phyloP scores from a whole-genome alignment of 305 asterid genomes.

The Fraxinus ornus region DNA sequence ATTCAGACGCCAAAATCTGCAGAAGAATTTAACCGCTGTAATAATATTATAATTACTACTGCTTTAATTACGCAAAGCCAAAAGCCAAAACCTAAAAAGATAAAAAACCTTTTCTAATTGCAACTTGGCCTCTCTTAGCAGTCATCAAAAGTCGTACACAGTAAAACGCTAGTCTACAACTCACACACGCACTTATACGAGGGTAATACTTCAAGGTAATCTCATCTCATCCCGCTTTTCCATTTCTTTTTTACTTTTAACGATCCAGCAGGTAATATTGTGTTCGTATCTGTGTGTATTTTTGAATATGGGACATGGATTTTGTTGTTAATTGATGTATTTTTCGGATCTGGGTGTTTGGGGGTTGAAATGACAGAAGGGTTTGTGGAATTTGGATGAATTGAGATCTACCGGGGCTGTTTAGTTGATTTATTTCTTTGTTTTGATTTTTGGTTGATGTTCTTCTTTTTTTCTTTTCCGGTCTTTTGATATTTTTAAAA shows the following conservation, averaged over 20 bases:
- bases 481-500: conserved; percentile 26
- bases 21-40: neutral
- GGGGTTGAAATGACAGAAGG: conserved; percentile 1
- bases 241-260: neutral
- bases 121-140: neutral
- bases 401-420: conserved; percentile 24
- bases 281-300: neutral
- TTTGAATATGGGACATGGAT: neutral
- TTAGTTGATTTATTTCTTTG: conserved; percentile 7
- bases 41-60: neutral
- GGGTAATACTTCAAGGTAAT: neutral
- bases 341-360: conserved; percentile 35
- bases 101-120: neutral
- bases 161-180: neutral
- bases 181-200: neutral
- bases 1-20: neutral
- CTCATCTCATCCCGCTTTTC: neutral
- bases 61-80: neutral
- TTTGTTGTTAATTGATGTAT: conserved; percentile 12
- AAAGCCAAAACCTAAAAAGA: neutral
- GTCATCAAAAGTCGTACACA: neutral
- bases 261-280: neutral
- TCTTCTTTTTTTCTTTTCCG: neutral
- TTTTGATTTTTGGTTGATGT: neutral
- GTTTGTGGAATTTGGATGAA: conserved; percentile 19